Evolutionary conservation across 1,139 yeast species (phyloP).

Genomic region (Hansenula lynferdii): DNA sequence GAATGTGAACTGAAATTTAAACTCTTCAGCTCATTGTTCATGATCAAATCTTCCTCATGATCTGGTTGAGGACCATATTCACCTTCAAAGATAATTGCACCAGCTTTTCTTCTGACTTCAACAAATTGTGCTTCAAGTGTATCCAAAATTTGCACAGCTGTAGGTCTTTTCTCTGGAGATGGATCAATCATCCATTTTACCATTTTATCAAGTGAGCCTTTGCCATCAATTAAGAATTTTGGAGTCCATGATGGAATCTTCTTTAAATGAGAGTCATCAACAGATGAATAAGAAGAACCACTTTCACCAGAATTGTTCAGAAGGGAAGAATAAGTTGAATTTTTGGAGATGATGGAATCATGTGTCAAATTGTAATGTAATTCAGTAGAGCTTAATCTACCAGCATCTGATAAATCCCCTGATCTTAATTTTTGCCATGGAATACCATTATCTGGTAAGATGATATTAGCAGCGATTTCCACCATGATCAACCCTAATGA

Average conservation of each 20-base stretch:
- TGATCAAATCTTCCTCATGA: constrained; percentile 18
- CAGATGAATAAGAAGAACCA: constrained; percentile 22
- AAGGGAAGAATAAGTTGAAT: constrained; percentile 20
- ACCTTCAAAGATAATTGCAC: constrained; percentile 95
- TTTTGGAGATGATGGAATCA: constrained; percentile 21
- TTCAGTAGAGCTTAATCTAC: constrained; percentile 72
- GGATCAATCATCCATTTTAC: constrained; percentile 92
- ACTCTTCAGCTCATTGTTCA: constrained; percentile 15
- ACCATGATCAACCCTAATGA: constrained; percentile 88
- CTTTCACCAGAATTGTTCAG: constrained; percentile 17
- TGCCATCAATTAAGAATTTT: constrained; percentile 68
- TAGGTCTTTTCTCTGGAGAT: constrained; percentile 76
- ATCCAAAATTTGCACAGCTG: constrained; percentile 62
- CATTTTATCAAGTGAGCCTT: constrained; percentile 67
- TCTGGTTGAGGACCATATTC: constrained; percentile 82
- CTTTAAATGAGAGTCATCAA: constrained; percentile 15
- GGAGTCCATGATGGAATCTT: constrained; percentile 79
- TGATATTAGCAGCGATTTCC: constrained; percentile 94
- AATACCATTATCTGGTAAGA: constrained; percentile 92
- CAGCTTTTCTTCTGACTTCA: constrained; percentile 82
- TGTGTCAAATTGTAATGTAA: constrained; percentile 26
- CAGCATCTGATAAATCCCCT: constrained; percentile 96
- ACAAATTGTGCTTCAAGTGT: constrained; percentile 74
- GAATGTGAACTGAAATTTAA: constrained; percentile 13
- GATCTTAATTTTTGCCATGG: constrained; percentile 96